A percentile compares a stretch with the other conserved stretches of the same genome.
Evolutionary conservation across 345 rosid genomes (phyloP).

Genomic region (Conringia planisiliqua): DNA sequence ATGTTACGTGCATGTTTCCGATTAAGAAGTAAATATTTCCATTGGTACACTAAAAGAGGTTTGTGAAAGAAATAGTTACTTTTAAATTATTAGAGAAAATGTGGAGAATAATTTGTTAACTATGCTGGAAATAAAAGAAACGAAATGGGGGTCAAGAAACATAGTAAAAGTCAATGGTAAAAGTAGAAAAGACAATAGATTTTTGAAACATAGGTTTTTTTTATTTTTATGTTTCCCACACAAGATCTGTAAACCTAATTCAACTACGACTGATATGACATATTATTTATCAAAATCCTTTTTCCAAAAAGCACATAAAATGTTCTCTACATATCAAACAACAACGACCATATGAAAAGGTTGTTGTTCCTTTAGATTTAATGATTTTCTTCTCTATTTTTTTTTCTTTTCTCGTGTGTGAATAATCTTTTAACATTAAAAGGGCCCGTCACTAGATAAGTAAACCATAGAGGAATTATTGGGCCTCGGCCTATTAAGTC

Average conservation of each 20-base stretch:
- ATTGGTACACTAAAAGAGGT: neutral
- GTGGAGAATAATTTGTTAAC: neutral
- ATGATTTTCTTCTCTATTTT: neutral
- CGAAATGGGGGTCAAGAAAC: neutral
- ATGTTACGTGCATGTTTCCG: neutral
- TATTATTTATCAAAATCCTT: neutral
- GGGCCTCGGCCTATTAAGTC: neutral
- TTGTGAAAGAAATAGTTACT: neutral
- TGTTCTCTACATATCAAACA: neutral
- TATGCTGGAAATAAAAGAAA: neutral
- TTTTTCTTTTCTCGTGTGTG: neutral
- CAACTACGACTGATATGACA: slow-evolving; percentile 8
- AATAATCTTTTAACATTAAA: neutral
- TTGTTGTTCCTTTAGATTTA: neutral
- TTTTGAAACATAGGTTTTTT: neutral
- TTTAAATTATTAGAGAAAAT: neutral
- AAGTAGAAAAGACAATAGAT: neutral
- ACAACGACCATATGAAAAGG: neutral
- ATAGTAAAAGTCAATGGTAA: slow-evolving; percentile 21
- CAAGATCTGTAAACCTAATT: neutral
- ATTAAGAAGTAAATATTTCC: neutral
- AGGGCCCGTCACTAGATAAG: neutral
- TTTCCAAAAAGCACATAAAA: neutral
- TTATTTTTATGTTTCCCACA: slow-evolving; percentile 2
- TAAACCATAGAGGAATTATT: neutral